Conservation (phyloP, 176 grass and related monocot genomes). For the Hsuehochloa calcarea region DNA sequence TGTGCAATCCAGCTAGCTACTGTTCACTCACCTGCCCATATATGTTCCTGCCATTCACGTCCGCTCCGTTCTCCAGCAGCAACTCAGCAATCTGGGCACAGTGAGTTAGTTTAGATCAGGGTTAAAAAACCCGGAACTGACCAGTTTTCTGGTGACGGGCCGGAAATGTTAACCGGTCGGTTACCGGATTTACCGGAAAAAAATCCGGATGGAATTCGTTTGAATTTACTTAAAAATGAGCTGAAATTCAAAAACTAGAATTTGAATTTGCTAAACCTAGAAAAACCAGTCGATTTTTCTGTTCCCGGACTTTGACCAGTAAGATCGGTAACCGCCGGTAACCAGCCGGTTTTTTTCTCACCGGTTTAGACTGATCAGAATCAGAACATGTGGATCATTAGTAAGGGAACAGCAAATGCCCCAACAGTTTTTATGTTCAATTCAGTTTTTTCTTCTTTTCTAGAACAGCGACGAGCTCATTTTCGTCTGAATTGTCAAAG, state of each 20-base stretch:
- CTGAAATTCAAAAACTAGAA: too few relatives aligned
- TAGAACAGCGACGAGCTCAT: not conserved
- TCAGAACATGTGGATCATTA: not conserved
- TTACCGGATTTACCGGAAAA: too few relatives aligned
- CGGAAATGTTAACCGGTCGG: too few relatives aligned
- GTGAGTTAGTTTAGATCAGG: not conserved
- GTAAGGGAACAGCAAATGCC: not conserved
- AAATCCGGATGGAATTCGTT: too few relatives aligned
- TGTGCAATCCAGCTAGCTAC: not conserved
- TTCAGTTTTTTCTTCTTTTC: not conserved
- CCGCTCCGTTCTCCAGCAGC: slow-evolving; percentile 68
- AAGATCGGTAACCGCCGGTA: too few relatives aligned
- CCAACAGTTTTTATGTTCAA: not conserved
- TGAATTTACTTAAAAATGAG: too few relatives aligned
- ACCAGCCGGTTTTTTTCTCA: too few relatives aligned
- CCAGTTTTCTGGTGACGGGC: too few relatives aligned
- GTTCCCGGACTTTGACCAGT: too few relatives aligned
- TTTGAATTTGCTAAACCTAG: too few relatives aligned
- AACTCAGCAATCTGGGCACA: slow-evolving; percentile 52
- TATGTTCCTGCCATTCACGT: slow-evolving; percentile 65
- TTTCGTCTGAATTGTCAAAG: not conserved
- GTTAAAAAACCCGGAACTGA: too few relatives aligned
- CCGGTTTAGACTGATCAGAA: not conserved
- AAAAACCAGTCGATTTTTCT: too few relatives aligned
- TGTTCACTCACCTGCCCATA: slow-evolving; percentile 59